phyloP scores from a whole-genome alignment of 1,284 basidiomycete genomes.

The Boletus sp. region DNA sequence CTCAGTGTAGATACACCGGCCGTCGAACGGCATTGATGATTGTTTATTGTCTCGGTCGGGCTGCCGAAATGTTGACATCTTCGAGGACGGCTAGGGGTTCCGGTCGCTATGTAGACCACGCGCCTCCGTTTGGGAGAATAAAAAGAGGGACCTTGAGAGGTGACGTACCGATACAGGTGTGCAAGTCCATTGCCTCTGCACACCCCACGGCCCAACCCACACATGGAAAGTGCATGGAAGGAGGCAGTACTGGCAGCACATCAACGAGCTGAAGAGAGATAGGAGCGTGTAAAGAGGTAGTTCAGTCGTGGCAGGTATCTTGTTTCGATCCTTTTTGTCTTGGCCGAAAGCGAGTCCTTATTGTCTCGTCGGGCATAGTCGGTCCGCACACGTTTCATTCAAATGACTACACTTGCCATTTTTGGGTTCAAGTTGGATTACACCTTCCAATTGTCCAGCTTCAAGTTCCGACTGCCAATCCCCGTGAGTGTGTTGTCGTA shows the following conservation, averaged over 20 bases:
- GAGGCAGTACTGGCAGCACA: neutral
- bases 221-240: neutral
- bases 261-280: neutral
- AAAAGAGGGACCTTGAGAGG: neutral
- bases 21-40: neutral
- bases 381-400: slow-evolving; percentile 6
- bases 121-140: slow-evolving; percentile 9
- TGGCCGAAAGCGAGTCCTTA: slow-evolving; percentile 13
- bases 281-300: neutral
- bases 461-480: neutral
- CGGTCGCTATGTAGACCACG: slow-evolving; percentile 1
- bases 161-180: neutral
- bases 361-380: slow-evolving; percentile 29
- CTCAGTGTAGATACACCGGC: slow-evolving; percentile 8
- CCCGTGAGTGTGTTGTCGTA: neutral
- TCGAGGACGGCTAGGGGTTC: neutral
- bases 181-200: neutral
- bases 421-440: slow-evolving; percentile 12
- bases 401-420: slow-evolving; percentile 32
- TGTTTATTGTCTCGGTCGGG: slow-evolving; percentile 8
- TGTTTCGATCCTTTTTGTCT: slow-evolving; percentile 24
- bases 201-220: neutral
- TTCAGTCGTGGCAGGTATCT: neutral
- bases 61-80: neutral
- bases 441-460: no score